A percentile compares a stretch with the other conserved stretches of the same genome.
Conservation (phyloP, 1,284 basidiomycete genomes). For the Ceratobasidium sp. region DNA sequence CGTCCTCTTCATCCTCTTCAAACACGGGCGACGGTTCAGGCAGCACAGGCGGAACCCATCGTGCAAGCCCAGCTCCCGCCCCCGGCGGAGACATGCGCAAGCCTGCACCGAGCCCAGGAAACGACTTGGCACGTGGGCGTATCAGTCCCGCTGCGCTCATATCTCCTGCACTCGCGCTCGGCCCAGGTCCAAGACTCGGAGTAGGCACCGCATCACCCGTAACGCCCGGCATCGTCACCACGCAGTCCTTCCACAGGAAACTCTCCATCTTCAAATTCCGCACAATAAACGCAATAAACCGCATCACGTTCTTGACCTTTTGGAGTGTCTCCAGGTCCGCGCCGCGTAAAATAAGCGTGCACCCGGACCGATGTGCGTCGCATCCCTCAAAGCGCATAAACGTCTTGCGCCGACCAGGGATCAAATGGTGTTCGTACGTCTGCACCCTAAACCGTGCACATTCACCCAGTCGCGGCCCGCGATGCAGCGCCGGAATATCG, state of each 20-base stretch:
- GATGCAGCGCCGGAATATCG: slow-evolving; percentile 92
- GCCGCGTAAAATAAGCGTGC: slow-evolving; percentile 94
- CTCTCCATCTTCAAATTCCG: slow-evolving; percentile 94
- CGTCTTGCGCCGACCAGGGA: slow-evolving; percentile 91
- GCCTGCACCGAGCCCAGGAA: slow-evolving; percentile 28
- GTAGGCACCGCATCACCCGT: slow-evolving; percentile 71
- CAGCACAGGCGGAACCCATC: slow-evolving; percentile 32
- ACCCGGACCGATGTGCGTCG: slow-evolving; percentile 84
- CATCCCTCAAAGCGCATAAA: slow-evolving; percentile 98
- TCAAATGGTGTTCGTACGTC: slow-evolving; percentile 92
- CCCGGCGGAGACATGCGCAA: not conserved
- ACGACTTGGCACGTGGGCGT: slow-evolving; percentile 38
- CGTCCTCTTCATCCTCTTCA: slow-evolving; percentile 19
- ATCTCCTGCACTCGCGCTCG: not conserved
- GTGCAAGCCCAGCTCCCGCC: not conserved
- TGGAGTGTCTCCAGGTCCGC: slow-evolving; percentile 81
- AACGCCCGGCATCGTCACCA: slow-evolving; percentile 80
- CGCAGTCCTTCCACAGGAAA: slow-evolving; percentile 93
- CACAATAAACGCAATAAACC: slow-evolving; percentile 92
- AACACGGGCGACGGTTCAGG: slow-evolving; percentile 37
- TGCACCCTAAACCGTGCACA: slow-evolving; percentile 90
- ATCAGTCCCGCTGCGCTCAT: not conserved
- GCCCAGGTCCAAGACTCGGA: slow-evolving; percentile 48
- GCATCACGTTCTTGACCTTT: slow-evolving; percentile 90
- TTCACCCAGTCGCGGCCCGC: slow-evolving; percentile 91